Conservation (phyloP, 306 rosid species). For the Cucumis cinereus region DNA sequence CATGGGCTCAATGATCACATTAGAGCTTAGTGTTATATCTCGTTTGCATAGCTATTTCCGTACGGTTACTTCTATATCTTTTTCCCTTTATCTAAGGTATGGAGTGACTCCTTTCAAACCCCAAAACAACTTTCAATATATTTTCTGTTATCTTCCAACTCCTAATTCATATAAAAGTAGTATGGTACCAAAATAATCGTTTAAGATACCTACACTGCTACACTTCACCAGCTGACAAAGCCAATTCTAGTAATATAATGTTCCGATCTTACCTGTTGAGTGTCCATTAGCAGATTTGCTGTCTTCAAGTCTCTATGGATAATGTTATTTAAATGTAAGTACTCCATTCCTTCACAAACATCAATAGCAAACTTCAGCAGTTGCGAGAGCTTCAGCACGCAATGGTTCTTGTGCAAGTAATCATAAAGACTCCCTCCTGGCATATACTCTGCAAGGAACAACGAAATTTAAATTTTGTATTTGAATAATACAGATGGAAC, state of each 20-base stretch:
- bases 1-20: background rate
- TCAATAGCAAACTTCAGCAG: slow-evolving; percentile 77
- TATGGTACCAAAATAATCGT: background rate
- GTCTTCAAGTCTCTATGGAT: slow-evolving; percentile 97
- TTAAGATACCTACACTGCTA: background rate
- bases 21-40: background rate
- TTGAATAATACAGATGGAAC: background rate
- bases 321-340: slow-evolving; percentile 72
- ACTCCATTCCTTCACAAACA: slow-evolving; percentile 95
- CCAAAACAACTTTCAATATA: background rate
- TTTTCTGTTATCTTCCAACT: background rate
- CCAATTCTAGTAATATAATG: slow-evolving; percentile 4
- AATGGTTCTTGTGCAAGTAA: slow-evolving; percentile 86
- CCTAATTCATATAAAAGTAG: background rate
- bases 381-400: slow-evolving; percentile 56
- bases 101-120: background rate
- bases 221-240: slow-evolving; percentile 5
- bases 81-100: background rate
- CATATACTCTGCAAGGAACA: slow-evolving; percentile 76
- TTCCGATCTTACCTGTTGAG: slow-evolving; percentile 53
- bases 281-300: slow-evolving; percentile 89
- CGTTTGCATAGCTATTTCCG: background rate
- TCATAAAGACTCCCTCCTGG: slow-evolving; percentile 95
- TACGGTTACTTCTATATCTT: background rate
- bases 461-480: slow-evolving; percentile 5